These are phyloP conservation scores for Schwanniomyces occidentalis DNA, from an alignment of 805 yeast genomes.

Conservation along the genomic window DNA sequence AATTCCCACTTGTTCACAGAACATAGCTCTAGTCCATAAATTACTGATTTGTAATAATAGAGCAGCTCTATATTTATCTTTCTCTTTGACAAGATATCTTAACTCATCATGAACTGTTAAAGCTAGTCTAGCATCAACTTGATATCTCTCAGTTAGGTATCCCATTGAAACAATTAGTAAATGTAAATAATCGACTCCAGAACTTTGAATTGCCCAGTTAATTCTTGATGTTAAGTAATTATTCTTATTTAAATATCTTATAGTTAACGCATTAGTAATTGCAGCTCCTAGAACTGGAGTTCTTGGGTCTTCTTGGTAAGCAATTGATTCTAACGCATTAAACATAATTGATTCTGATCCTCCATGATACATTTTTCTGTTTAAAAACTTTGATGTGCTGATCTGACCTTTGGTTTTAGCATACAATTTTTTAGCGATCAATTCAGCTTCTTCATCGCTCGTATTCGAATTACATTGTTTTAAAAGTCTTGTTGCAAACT, in stretches of 20 bases:
- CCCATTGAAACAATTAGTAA: constrained; percentile 84
- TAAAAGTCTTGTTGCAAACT: constrained; percentile 81
- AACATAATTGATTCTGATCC: constrained; percentile 94
- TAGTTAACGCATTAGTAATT: constrained; percentile 79
- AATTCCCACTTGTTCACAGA: constrained; percentile 89
- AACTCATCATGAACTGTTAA: constrained; percentile 96
- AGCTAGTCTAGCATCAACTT: constrained; percentile 71
- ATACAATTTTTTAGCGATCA: constrained; percentile 67
- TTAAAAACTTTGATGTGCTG: constrained; percentile 20
- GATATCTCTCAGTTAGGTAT: constrained; percentile 63
- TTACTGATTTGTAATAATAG: constrained; percentile 85
- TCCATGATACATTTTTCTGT: constrained; percentile 63
- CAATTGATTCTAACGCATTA: constrained; percentile 84
- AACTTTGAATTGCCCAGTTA: constrained; percentile 97
- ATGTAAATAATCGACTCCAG: constrained; percentile 96
- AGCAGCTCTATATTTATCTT: constrained; percentile 75
- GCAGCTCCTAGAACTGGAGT: constrained; percentile 95
- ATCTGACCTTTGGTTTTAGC: constrained; percentile 75
- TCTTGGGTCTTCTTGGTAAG: constrained; percentile 73
- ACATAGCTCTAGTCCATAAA: constrained; percentile 95
- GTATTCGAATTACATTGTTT: constrained; percentile 78
- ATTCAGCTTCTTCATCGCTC: constrained; percentile 63
- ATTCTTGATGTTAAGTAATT: constrained; percentile 85
- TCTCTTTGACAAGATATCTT: constrained; percentile 71
- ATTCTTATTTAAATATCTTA: constrained; percentile 59